Conservation (phyloP, 345 rosid genomes). For the thale cress (Arabidopsis thaliana) region TAIR10.1 NC_003071.7:11457501-11458000, state of each 20-base stretch:
- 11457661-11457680: constrained; percentile 86
- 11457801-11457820: constrained; percentile 73
- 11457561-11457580: constrained; percentile 83
- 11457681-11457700: constrained; percentile 88
- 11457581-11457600: constrained; percentile 82
- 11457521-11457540: constrained; percentile 94
- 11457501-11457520: constrained; percentile 81
- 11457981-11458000: constrained; percentile 85
- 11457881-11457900: background rate
- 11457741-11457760: constrained; percentile 89
- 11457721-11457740: constrained; percentile 95
- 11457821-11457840: constrained; percentile 32
- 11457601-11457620: constrained; percentile 88
- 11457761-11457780: constrained; percentile 81
- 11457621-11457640: constrained; percentile 89
- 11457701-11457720: constrained; percentile 78
- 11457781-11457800: constrained; percentile 89
- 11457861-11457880: background rate
- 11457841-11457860: background rate
- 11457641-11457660: constrained; percentile 64
- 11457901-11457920: constrained; percentile 66
- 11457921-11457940: constrained; percentile 88
- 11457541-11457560: constrained; percentile 79
- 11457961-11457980: constrained; percentile 58
- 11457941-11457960: constrained; percentile 89